Conservation (phyloP, 345 rosid genomes). For the Aquilaria malaccensis region DNA sequence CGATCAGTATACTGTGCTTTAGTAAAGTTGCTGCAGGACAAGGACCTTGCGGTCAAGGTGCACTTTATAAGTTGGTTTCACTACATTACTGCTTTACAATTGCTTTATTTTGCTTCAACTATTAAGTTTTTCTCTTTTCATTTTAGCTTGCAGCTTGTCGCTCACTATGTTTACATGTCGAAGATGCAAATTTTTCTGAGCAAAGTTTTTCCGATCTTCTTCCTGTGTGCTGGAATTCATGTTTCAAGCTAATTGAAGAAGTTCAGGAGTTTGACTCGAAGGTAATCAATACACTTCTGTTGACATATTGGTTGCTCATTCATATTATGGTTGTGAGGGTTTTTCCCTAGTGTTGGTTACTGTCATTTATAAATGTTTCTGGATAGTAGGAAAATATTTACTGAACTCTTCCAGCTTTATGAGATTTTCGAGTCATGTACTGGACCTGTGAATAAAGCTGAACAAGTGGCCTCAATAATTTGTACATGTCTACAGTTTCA, state of each 20-base stretch:
- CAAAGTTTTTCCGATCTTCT: constrained; percentile 74
- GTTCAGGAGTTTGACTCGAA: constrained; percentile 98
- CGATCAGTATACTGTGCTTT: constrained; percentile 90
- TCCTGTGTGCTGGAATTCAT: constrained; percentile 81
- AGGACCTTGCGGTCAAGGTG: constrained; percentile 90
- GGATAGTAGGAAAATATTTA: not conserved
- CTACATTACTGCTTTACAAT: constrained; percentile 2
- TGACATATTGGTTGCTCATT: not conserved
- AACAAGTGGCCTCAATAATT: not conserved
- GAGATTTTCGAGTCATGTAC: not conserved
- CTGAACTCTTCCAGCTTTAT: not conserved
- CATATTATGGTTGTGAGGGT: not conserved
- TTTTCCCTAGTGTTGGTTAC: not conserved
- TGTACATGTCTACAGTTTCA: too few relatives aligned
- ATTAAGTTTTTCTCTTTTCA: constrained; percentile 28
- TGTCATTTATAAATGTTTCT: not conserved
- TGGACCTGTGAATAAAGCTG: not conserved
- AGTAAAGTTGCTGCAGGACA: constrained; percentile 71
- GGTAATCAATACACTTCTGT: constrained; percentile 29
- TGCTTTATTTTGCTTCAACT: constrained; percentile 9
- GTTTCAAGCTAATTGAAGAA: constrained; percentile 87
- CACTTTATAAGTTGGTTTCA: constrained; percentile 10
- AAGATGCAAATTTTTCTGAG: constrained; percentile 92
- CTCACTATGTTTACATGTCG: constrained; percentile 79
- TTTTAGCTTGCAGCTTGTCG: constrained; percentile 95